phyloP scores from a whole-genome alignment of 768 basidiomycete species.

The Udeniomyces megalosporus region DNA sequence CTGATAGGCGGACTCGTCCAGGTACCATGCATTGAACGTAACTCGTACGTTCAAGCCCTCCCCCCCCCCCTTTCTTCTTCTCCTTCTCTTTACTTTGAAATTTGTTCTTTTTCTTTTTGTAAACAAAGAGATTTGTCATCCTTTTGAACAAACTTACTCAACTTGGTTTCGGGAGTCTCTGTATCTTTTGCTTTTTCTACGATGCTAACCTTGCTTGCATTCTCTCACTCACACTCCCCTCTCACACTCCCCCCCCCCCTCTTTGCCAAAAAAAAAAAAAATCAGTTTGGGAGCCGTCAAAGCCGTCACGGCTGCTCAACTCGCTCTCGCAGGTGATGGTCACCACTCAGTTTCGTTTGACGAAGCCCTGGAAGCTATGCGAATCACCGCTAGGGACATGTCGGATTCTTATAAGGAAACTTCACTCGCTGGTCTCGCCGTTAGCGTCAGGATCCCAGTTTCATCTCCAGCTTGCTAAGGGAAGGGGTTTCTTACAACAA shows the following conservation, averaged over 20 bases:
- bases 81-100: slow-evolving; percentile 1
- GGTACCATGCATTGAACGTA: slow-evolving; percentile 81
- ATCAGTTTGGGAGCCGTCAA: slow-evolving; percentile 71
- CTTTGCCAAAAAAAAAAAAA: too few species aligned
- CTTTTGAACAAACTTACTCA: too few species aligned
- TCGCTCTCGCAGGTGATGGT: slow-evolving; percentile 82
- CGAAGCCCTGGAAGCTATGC: slow-evolving; percentile 89
- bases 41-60: slow-evolving; percentile 23
- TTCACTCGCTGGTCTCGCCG: slow-evolving; percentile 41
- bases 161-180: slow-evolving; percentile 31
- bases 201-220: not conserved
- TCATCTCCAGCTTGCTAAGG: slow-evolving; percentile 62
- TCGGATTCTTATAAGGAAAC: slow-evolving; percentile 21
- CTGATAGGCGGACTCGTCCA: slow-evolving; percentile 35
- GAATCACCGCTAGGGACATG: slow-evolving; percentile 17
- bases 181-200: not conserved
- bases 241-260: too few species aligned
- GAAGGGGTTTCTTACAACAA: too few species aligned
- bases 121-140: too few species aligned
- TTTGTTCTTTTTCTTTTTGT: too few species aligned
- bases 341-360: slow-evolving; percentile 75
- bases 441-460: slow-evolving; percentile 62
- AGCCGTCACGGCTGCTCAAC: slow-evolving; percentile 63
- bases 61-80: slow-evolving; percentile 11
- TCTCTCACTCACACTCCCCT: not conserved